phyloP scores from a whole-genome alignment of 768 basidiomycete species.

The Suillus weaverae region DNA sequence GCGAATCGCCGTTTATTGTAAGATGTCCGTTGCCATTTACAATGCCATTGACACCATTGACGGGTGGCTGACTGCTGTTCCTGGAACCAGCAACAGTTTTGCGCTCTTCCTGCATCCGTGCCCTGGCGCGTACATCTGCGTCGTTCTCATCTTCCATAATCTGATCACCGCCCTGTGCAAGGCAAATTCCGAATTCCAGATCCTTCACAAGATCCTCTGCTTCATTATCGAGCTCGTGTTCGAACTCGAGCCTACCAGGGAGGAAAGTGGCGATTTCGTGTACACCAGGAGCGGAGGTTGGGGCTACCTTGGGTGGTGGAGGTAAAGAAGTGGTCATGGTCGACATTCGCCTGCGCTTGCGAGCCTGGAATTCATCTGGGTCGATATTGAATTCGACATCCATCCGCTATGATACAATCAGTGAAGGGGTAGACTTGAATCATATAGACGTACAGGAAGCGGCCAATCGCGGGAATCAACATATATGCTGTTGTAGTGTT shows the following conservation, averaged over 20 bases:
- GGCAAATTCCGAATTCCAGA: conserved; percentile 91
- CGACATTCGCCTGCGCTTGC: conserved; percentile 87
- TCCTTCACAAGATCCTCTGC: conserved; percentile 95
- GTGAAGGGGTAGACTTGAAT: conserved; percentile 10
- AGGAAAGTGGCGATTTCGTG: conserved; percentile 93
- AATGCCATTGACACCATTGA: conserved; percentile 26
- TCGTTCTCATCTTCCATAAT: conserved; percentile 80
- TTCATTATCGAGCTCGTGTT: conserved; percentile 96
- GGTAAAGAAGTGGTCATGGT: conserved; percentile 62
- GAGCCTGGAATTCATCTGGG: conserved; percentile 80
- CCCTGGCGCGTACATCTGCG: conserved; percentile 59
- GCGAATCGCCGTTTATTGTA: conserved; percentile 39
- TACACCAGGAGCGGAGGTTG: conserved; percentile 86
- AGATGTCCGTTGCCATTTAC: conserved; percentile 39
- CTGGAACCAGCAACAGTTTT: conserved; percentile 23
- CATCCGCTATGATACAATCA: conserved; percentile 32
- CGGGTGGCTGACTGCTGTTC: conserved; percentile 23
- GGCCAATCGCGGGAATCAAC: conserved; percentile 80
- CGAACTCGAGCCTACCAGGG: conserved; percentile 97
- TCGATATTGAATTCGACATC: conserved; percentile 69
- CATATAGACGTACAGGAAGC: conserved; percentile 60
- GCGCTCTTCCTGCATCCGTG: conserved; percentile 42
- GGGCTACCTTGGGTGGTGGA: conserved; percentile 66
- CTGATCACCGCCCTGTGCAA: conserved; percentile 81
- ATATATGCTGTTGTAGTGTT: conserved; percentile 84